Evolutionary conservation across 2,329 filamentous ascomycete genomes (phyloP).

Genomic region (Anisogramma anomala): DNA sequence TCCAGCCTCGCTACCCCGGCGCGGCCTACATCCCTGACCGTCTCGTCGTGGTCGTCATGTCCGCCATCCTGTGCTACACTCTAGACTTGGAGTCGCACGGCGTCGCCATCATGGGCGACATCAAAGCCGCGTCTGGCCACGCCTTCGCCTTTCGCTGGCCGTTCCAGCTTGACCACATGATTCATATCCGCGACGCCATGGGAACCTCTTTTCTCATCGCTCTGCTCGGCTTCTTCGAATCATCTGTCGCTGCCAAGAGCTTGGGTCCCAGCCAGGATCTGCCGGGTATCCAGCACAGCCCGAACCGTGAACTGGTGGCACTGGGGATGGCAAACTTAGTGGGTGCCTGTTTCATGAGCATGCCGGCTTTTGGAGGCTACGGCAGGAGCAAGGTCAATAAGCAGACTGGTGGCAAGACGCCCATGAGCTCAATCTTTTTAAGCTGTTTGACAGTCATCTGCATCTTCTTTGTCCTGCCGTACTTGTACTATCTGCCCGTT

Average conservation of each 20-base stretch:
- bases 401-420: conserved; percentile 80
- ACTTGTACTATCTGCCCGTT: conserved; percentile 92
- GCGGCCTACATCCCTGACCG: conserved; percentile 89
- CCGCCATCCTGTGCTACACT: conserved; percentile 65
- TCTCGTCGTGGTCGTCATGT: conserved; percentile 77
- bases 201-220: conserved; percentile 88
- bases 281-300: conserved; percentile 68
- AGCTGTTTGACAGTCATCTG: conserved; percentile 72
- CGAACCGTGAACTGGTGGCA: conserved; percentile 88
- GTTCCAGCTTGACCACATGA: conserved; percentile 63
- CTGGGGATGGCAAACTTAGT: conserved; percentile 85
- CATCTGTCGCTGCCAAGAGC: conserved; percentile 88
- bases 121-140: conserved; percentile 61
- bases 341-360: conserved; percentile 79
- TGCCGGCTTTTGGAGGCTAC: conserved; percentile 93
- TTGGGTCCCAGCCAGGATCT: conserved; percentile 61
- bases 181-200: conserved; percentile 75
- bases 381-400: conserved; percentile 92
- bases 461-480: conserved; percentile 72
- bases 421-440: conserved; percentile 84
- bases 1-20: conserved; percentile 67
- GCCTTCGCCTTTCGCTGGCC: conserved; percentile 77
- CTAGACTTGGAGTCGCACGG: conserved; percentile 71
- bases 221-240: conserved; percentile 96
- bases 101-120: conserved; percentile 70